Conservation (phyloP, 495 filamentous ascomycete genomes). For the Talaromyces adpressus region DNA sequence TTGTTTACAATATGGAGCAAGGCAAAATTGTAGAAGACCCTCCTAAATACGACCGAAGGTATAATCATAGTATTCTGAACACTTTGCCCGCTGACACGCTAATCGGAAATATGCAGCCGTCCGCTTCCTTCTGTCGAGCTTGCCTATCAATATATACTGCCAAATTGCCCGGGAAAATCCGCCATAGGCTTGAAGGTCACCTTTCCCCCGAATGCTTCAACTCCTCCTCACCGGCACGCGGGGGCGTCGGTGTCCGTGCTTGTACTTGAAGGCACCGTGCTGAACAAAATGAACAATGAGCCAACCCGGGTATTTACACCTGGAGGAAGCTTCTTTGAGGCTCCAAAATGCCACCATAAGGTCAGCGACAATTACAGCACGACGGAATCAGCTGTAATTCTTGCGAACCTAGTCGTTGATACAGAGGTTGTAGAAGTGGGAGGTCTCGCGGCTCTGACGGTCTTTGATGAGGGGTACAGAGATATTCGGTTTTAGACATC, state of each 20-base stretch:
- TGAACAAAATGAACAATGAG: slow-evolving; percentile 39
- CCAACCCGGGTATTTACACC: slow-evolving; percentile 16
- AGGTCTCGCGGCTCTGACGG: slow-evolving; percentile 20
- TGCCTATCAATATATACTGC: slow-evolving; percentile 22
- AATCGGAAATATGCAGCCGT: slow-evolving; percentile 10
- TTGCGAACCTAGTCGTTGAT: slow-evolving; percentile 28
- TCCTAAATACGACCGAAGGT: too few species aligned
- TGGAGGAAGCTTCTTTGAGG: slow-evolving; percentile 33
- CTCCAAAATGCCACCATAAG: slow-evolving; percentile 37
- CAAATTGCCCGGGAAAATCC: slow-evolving; percentile 25
- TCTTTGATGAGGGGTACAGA: slow-evolving; percentile 25
- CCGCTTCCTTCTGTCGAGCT: slow-evolving; percentile 23
- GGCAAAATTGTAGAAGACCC: too few species aligned
- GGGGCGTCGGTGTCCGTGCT: slow-evolving; percentile 26
- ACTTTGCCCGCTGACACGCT: neutral
- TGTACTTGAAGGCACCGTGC: slow-evolving; percentile 21
- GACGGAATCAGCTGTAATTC: slow-evolving; percentile 21
- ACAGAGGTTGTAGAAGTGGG: slow-evolving; percentile 23
- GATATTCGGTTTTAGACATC: too few species aligned
- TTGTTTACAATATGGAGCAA: too few species aligned
- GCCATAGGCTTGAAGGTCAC: slow-evolving; percentile 26
- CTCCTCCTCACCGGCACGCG: slow-evolving; percentile 35
- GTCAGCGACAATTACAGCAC: slow-evolving; percentile 32
- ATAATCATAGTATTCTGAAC: too few species aligned
- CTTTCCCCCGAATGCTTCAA: slow-evolving; percentile 30